Conservation (phyloP, 129 eudicot species). For the Flaveria sonorensis region DNA sequence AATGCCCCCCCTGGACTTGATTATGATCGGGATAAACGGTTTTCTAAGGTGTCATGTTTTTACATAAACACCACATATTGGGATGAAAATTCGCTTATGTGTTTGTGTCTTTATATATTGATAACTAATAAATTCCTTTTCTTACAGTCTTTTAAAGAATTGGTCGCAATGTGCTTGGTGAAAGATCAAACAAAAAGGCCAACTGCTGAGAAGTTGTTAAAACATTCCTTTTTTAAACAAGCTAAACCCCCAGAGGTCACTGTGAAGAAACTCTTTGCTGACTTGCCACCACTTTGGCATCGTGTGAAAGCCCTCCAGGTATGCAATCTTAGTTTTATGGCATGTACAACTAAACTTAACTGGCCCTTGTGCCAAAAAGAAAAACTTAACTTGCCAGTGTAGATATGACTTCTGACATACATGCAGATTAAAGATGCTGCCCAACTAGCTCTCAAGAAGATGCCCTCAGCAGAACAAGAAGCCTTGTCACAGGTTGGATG, state of each 20-base stretch:
- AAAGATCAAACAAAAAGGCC: constrained; percentile 98
- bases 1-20: constrained; percentile 99
- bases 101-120: constrained; percentile 24
- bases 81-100: constrained; percentile 18
- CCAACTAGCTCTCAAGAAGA: constrained; percentile 86
- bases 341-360: background rate
- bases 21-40: constrained; percentile 95
- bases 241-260: constrained; percentile 90
- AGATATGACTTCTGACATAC: background rate
- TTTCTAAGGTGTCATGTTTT: constrained; percentile 73
- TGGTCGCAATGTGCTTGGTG: constrained; percentile 99
- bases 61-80: constrained; percentile 3
- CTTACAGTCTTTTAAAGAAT: constrained; percentile 87
- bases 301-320: constrained; percentile 98
- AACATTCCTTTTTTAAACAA: constrained; percentile 88
- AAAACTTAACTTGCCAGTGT: background rate
- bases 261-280: constrained; percentile 77
- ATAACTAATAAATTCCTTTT: constrained; percentile 29
- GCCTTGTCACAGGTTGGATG: constrained; percentile 85
- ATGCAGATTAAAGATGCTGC: constrained; percentile 93
- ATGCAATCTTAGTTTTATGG: constrained; percentile 1
- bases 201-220: constrained; percentile 87
- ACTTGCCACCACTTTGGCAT: constrained; percentile 89
- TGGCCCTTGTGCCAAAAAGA: background rate
- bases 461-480: constrained; percentile 98